These are phyloP conservation scores for Malbranchea zuffiana DNA, from an alignment of 2,329 filamentous ascomycete species.

Conservation along the genomic window DNA sequence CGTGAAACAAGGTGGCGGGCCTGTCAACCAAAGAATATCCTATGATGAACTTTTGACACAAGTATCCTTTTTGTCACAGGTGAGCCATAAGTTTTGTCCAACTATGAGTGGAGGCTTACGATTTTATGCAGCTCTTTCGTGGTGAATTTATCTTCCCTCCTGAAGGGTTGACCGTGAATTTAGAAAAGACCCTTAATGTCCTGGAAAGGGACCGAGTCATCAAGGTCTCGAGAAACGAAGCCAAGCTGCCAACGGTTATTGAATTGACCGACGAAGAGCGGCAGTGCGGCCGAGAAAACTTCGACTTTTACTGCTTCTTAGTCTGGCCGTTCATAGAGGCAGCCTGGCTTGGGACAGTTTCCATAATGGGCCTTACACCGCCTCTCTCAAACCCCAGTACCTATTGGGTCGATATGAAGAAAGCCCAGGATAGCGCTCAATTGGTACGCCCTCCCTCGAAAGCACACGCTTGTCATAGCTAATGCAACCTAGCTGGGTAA, in stretches of 20 bases:
- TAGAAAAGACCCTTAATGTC: conserved; percentile 65
- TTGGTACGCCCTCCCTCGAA: conserved; percentile 43
- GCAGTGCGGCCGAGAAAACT: conserved; percentile 75
- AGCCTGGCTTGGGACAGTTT: conserved; percentile 81
- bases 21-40: conserved; percentile 64
- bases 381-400: conserved; percentile 50
- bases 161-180: conserved; percentile 67
- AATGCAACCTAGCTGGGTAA: conserved; percentile 59
- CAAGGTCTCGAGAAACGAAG: conserved; percentile 48
- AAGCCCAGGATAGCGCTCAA: conserved; percentile 71
- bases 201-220: conserved; percentile 74
- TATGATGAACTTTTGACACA: conserved; percentile 65
- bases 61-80: conserved; percentile 73
- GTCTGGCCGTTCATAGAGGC: conserved; percentile 98
- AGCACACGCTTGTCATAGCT: neutral
- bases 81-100: conserved; percentile 16
- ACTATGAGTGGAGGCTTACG: conserved; percentile 8
- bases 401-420: conserved; percentile 66
- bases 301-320: conserved; percentile 96
- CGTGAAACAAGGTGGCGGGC: conserved; percentile 83
- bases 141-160: conserved; percentile 95
- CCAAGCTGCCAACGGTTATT: conserved; percentile 50
- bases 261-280: conserved; percentile 69
- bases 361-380: conserved; percentile 74
- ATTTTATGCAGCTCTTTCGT: conserved; percentile 58